phyloP scores from a whole-genome alignment of 805 yeast genomes.

The Zygoascus flipseniorum region DNA sequence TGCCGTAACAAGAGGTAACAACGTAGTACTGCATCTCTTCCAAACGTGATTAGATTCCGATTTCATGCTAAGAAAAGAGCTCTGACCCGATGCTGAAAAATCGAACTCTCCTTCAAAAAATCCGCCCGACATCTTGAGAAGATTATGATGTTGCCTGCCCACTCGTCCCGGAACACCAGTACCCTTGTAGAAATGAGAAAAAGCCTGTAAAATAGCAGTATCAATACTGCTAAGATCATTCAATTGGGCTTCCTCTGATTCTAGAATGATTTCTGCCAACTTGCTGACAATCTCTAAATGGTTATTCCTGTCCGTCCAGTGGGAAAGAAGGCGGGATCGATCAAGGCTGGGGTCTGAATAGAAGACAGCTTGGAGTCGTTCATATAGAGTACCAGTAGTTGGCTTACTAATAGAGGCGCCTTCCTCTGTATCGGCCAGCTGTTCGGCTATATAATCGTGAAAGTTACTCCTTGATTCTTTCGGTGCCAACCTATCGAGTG shows the following conservation, averaged over 20 bases:
- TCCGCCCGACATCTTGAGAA: constrained; percentile 12
- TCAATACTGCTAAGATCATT: constrained; percentile 8
- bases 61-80: background rate
- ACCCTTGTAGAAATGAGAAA: constrained; percentile 1
- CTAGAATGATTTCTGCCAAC: constrained; percentile 7
- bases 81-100: constrained; percentile 6
- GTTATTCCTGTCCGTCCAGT: background rate
- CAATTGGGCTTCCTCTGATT: background rate
- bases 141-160: background rate
- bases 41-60: constrained; percentile 25
- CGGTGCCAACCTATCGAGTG: constrained; percentile 5
- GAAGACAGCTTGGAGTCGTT: background rate
- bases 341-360: constrained; percentile 4
- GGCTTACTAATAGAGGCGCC: background rate
- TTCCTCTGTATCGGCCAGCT: background rate
- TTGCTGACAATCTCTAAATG: background rate
- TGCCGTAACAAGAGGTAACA: constrained; percentile 25
- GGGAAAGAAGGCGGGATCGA: constrained; percentile 7
- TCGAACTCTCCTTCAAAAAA: constrained; percentile 17
- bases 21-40: constrained; percentile 29
- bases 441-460: background rate
- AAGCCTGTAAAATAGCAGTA: constrained; percentile 12
- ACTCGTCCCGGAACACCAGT: background rate
- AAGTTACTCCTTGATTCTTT: constrained; percentile 3
- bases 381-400: background rate